phyloP scores from a whole-genome alignment of 2,329 filamentous ascomycete genomes.

The Fusarium heterosporum region DNA sequence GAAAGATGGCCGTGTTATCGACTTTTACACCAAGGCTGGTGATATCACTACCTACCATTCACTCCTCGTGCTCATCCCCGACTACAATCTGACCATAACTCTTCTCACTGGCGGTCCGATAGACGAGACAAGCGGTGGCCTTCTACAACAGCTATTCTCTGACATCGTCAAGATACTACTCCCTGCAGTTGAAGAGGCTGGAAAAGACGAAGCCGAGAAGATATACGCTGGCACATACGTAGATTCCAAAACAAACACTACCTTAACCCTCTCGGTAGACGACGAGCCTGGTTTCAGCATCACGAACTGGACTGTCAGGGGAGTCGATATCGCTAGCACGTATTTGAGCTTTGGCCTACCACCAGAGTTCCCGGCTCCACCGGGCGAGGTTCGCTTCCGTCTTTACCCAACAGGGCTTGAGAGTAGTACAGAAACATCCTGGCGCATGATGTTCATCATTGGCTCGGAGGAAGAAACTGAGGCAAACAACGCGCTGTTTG shows the following conservation, averaged over 20 bases:
- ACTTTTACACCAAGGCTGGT: slow-evolving; percentile 23
- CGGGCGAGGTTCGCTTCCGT: slow-evolving; percentile 11
- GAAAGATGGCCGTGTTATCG: slow-evolving; percentile 22
- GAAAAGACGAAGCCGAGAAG: slow-evolving; percentile 14
- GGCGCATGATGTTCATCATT: neutral
- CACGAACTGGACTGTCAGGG: slow-evolving; percentile 23
- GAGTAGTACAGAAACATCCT: neutral
- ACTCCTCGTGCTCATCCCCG: neutral
- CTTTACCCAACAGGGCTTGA: slow-evolving; percentile 1
- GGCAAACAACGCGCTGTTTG: neutral
- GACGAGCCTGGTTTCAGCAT: slow-evolving; percentile 11
- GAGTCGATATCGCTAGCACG: slow-evolving; percentile 9
- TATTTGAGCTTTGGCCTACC: neutral
- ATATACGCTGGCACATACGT: slow-evolving; percentile 14
- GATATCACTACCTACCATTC: slow-evolving; percentile 25
- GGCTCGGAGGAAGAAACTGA: neutral
- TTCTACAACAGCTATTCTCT: neutral
- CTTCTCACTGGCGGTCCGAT: slow-evolving; percentile 6
- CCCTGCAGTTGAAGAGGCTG: slow-evolving; percentile 9
- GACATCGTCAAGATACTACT: neutral
- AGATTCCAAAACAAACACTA: neutral
- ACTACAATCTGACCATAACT: slow-evolving; percentile 11
- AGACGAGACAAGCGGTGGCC: neutral
- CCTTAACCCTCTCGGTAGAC: slow-evolving; percentile 1
- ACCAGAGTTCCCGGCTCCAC: neutral